These are phyloP conservation scores for Grosmannia clavigera DNA, from an alignment of 2,329 filamentous ascomycete species.

Conservation along the genomic window DNA sequence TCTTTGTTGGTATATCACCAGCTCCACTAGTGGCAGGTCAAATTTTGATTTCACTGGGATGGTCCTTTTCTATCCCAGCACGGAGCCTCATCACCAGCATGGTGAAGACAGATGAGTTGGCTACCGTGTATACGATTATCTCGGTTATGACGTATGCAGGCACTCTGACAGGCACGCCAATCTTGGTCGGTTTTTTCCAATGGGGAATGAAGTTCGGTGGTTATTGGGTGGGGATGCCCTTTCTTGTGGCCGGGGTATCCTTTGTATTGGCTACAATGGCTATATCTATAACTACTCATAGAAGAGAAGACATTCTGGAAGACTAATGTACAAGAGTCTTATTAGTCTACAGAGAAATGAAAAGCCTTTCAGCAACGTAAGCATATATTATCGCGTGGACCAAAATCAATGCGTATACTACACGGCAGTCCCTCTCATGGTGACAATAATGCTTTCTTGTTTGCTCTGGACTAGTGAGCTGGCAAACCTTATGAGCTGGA, in stretches of 20 bases:
- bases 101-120: neutral
- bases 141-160: neutral
- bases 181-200: neutral
- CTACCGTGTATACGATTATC: neutral
- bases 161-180: neutral
- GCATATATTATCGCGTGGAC: slow-evolving; percentile 20
- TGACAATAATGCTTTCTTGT: slow-evolving; percentile 25
- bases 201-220: neutral
- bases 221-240: neutral
- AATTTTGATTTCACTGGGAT: neutral
- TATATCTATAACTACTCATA: neutral
- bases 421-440: slow-evolving; percentile 32
- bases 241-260: neutral
- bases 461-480: slow-evolving; percentile 27
- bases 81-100: neutral
- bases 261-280: neutral
- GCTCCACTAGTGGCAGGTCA: neutral
- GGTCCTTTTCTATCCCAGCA: neutral
- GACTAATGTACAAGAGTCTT: too few species aligned
- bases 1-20: neutral
- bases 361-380: too few species aligned
- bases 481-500: slow-evolving; percentile 14
- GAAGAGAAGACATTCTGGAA: neutral
- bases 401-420: slow-evolving; percentile 36
- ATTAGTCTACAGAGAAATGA: too few species aligned